phyloP scores from a whole-genome alignment of 1,284 basidiomycete species.

The Irpex sp. region DNA sequence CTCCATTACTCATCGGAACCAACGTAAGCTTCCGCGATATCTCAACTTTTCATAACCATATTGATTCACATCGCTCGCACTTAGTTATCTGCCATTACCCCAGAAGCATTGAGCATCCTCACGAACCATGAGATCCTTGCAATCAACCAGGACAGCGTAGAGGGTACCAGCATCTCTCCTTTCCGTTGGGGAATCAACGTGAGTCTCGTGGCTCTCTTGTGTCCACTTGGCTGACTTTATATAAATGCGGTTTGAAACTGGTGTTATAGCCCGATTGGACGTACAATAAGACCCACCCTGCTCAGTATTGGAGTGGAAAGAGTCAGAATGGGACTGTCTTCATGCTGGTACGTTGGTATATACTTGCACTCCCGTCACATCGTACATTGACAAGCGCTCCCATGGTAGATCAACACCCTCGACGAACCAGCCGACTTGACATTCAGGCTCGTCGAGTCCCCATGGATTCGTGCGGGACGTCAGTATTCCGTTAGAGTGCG shows the following conservation, averaged over 20 bases:
- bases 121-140: not conserved
- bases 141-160: not conserved
- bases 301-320: slow-evolving; percentile 49
- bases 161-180: too few species aligned
- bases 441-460: slow-evolving; percentile 63
- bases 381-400: too few species aligned
- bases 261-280: slow-evolving; percentile 43
- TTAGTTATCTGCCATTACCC: not conserved
- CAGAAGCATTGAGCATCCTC: too few species aligned
- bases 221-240: too few species aligned
- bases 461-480: slow-evolving; percentile 62
- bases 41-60: not conserved
- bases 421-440: slow-evolving; percentile 49
- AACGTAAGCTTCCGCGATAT: slow-evolving; percentile 22
- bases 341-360: slow-evolving; percentile 16
- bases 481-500: slow-evolving; percentile 48
- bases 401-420: slow-evolving; percentile 17
- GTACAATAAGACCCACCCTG: slow-evolving; percentile 39
- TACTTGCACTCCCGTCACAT: too few species aligned
- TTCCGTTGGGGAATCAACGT: too few species aligned
- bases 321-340: slow-evolving; percentile 42
- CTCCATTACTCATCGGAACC: slow-evolving; percentile 45
- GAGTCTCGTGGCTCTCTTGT: too few species aligned
- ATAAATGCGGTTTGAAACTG: not conserved
- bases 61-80: not conserved